Evolutionary conservation across 2,329 filamentous ascomycete genomes (phyloP).

Genomic region (Pseudogymnoascus sp.): DNA sequence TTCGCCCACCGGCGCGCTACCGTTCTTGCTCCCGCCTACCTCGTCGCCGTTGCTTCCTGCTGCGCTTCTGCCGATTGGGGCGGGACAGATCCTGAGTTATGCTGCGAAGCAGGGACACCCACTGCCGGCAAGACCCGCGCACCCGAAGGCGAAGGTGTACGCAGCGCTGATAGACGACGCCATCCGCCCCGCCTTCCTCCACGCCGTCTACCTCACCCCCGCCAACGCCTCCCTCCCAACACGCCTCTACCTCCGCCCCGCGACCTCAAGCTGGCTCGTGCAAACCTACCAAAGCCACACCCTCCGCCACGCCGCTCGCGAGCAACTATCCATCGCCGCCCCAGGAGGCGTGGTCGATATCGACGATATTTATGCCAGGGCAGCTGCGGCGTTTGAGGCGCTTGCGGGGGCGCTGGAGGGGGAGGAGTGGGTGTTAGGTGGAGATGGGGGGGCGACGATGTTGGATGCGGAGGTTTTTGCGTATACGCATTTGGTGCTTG

Average conservation of each 20-base stretch:
- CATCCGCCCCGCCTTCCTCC: constrained; percentile 44
- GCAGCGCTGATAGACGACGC: not conserved
- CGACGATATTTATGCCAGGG: constrained; percentile 50
- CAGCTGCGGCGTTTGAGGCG: constrained; percentile 54
- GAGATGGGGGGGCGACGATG: constrained; percentile 46
- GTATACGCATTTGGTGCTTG: constrained; percentile 75
- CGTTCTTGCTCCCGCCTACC: constrained; percentile 64
- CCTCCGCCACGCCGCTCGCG: not conserved
- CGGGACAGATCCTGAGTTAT: constrained; percentile 63
- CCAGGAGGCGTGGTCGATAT: constrained; percentile 39
- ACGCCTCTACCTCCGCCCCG: constrained; percentile 64
- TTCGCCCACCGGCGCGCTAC: constrained; percentile 78
- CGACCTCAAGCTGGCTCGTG: constrained; percentile 34
- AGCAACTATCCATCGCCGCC: not conserved
- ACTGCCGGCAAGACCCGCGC: not conserved
- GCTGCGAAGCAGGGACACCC: constrained; percentile 31
- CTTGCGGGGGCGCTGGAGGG: constrained; percentile 33
- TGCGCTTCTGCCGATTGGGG: constrained; percentile 42
- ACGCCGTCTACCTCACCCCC: constrained; percentile 69
- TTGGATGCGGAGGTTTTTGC: constrained; percentile 89
- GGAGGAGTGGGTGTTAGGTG: constrained; percentile 52
- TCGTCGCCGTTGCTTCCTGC: constrained; percentile 25
- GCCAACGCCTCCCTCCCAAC: constrained; percentile 58
- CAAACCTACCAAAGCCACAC: not conserved
- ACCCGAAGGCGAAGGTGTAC: not conserved